Percentiles rank a stretch among this genome's conserved stretches.
These are phyloP conservation scores for Candida berthetii DNA, from an alignment of 805 yeast genomes.

Conservation along the genomic window DNA sequence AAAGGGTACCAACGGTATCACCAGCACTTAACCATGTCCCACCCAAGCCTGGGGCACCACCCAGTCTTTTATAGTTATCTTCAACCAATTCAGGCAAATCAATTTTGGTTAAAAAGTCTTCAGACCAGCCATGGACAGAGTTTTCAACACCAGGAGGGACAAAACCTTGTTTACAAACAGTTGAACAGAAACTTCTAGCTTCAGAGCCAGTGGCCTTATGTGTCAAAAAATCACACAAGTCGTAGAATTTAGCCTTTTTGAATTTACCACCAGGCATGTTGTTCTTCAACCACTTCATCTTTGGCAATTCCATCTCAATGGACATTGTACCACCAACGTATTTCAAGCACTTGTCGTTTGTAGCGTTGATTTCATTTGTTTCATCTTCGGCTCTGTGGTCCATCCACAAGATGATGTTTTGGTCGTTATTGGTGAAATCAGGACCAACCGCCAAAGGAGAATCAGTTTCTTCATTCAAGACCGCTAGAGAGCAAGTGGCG, in stretches of 20 bases:
- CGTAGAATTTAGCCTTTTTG: conserved; percentile 71
- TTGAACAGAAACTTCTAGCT: conserved; percentile 83
- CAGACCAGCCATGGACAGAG: conserved; percentile 84
- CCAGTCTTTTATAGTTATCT: conserved; percentile 71
- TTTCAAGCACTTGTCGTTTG: conserved; percentile 72
- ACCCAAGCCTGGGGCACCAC: conserved; percentile 72
- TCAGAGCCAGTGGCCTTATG: conserved; percentile 86
- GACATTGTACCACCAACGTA: conserved; percentile 98
- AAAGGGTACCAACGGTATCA: conserved; percentile 74
- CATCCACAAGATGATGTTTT: conserved; percentile 95
- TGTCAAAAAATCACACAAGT: conserved; percentile 86
- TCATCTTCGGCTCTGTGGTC: conserved; percentile 91
- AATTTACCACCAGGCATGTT: conserved; percentile 63
- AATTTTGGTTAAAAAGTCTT: conserved; percentile 61
- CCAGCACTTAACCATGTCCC: conserved; percentile 85
- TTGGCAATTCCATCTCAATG: conserved; percentile 97
- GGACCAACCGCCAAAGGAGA: conserved; percentile 90
- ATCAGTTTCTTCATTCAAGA: conserved; percentile 56
- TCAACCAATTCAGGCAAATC: conserved; percentile 74
- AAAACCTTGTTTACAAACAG: conserved; percentile 93
- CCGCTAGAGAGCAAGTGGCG: conserved; percentile 95
- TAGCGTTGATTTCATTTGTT: conserved; percentile 73
- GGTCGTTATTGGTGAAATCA: conserved; percentile 62
- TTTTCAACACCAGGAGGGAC: conserved; percentile 91
- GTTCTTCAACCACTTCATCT: conserved; percentile 92